These are phyloP conservation scores for Meripilus lineatus DNA, from an alignment of 1,284 basidiomycete genomes.

Conservation along the genomic window DNA sequence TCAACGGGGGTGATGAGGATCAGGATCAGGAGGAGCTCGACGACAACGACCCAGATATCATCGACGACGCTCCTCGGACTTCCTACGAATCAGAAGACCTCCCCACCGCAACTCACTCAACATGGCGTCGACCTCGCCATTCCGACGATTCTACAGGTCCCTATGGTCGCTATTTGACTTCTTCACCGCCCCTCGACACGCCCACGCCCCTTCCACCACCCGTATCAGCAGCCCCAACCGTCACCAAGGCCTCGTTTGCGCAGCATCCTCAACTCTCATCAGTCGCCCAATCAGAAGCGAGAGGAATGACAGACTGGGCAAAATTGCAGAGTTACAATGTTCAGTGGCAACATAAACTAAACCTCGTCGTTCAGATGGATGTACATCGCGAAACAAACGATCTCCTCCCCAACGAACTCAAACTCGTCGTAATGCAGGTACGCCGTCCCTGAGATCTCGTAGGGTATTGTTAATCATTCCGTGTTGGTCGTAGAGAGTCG, in stretches of 20 bases:
- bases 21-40: background rate
- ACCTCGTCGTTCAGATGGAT: constrained; percentile 57
- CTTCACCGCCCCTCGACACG: background rate
- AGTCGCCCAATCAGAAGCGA: constrained; percentile 26
- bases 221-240: constrained; percentile 10
- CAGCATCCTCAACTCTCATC: constrained; percentile 11
- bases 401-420: constrained; percentile 55
- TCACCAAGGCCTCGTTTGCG: constrained; percentile 9
- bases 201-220: constrained; percentile 7
- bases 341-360: constrained; percentile 51
- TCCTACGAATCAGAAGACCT: background rate
- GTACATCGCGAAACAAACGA: constrained; percentile 49
- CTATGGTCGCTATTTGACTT: constrained; percentile 2
- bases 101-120: too few relatives aligned
- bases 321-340: constrained; percentile 58
- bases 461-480: background rate
- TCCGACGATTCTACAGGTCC: too few relatives aligned
- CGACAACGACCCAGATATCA: background rate
- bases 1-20: too few relatives aligned
- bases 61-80: background rate
- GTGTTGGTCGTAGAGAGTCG: constrained; percentile 34
- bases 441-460: constrained; percentile 10
- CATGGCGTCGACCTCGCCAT: too few relatives aligned
- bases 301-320: constrained; percentile 53
- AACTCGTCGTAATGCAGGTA: constrained; percentile 64